These are phyloP conservation scores for Actinomortierella wolfii DNA, from an alignment of 371 early-diverging fungal species.

Conservation along the genomic window DNA sequence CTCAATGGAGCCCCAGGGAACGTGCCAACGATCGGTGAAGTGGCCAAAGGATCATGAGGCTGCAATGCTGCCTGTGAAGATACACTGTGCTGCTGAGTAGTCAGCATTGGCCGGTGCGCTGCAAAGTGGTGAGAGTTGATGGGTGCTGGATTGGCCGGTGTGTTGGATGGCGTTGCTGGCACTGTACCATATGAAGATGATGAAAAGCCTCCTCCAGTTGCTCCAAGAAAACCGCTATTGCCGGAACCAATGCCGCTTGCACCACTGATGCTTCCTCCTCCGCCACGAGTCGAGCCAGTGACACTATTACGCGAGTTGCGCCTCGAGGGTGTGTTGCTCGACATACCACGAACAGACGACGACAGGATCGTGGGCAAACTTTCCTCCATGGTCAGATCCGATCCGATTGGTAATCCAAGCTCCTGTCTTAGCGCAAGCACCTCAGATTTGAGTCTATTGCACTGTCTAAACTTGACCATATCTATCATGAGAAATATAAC, in stretches of 20 bases:
- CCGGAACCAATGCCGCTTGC: too few species aligned
- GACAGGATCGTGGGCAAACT: constrained; percentile 29
- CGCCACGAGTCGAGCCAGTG: constrained; percentile 17
- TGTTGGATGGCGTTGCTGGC: constrained; percentile 43
- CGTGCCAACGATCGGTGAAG: constrained; percentile 21
- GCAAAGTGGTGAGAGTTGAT: constrained; percentile 32
- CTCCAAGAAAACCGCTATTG: too few species aligned
- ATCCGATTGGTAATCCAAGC: constrained; percentile 56
- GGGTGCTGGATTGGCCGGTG: constrained; percentile 39
- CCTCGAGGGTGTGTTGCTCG: too few species aligned
- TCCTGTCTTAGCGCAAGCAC: constrained; percentile 71
- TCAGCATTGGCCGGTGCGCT: constrained; percentile 23
- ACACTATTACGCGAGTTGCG: constrained; percentile 37
- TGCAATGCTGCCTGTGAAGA: too few species aligned
- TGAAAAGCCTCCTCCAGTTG: too few species aligned
- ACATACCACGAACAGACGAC: constrained; percentile 19
- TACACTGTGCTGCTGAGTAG: constrained; percentile 6
- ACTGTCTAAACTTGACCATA: constrained; percentile 68
- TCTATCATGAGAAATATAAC: constrained; percentile 43
- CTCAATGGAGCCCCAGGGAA: constrained; percentile 24
- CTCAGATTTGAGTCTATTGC: constrained; percentile 72
- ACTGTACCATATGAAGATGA: constrained; percentile 13
- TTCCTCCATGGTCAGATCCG: constrained; percentile 61
- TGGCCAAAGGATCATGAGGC: constrained; percentile 11
- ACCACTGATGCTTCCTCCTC: neutral